Evolutionary conservation across 2,329 filamentous ascomycete genomes (phyloP).

Genomic region (Diplodia corticola): DNA sequence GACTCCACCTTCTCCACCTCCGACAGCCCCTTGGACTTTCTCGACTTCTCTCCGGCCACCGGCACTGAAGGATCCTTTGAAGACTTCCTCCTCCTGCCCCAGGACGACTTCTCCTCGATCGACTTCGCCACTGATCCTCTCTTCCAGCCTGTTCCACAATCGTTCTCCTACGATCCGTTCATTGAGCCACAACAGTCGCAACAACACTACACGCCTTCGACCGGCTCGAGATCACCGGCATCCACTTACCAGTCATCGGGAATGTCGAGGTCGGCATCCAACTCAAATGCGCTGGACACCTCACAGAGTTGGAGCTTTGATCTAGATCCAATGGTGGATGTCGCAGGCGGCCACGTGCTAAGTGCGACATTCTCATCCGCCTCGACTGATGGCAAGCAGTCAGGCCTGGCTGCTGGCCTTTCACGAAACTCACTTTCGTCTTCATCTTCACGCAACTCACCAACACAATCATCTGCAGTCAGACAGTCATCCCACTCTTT

Average conservation of each 20-base stretch:
- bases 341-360: not conserved
- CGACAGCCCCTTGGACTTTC: slow-evolving; percentile 16
- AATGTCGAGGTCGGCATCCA: slow-evolving; percentile 7
- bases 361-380: not conserved
- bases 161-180: slow-evolving; percentile 1
- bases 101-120: slow-evolving; percentile 19
- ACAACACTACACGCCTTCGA: not conserved
- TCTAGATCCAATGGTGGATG: slow-evolving; percentile 1
- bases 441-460: not conserved
- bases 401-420: not conserved
- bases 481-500: not conserved
- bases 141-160: slow-evolving; percentile 8
- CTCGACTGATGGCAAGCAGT: not conserved
- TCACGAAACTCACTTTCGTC: not conserved
- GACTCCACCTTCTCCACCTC: slow-evolving; percentile 7
- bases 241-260: slow-evolving; percentile 15
- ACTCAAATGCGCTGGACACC: not conserved
- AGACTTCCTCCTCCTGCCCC: slow-evolving; percentile 17
- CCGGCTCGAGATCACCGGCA: slow-evolving; percentile 2
- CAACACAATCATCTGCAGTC: not conserved
- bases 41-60: slow-evolving; percentile 12
- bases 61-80: slow-evolving; percentile 9
- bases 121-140: slow-evolving; percentile 17
- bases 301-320: slow-evolving; percentile 13
- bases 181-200: not conserved